These are phyloP conservation scores for Pilaira anomala DNA, from an alignment of 192 early-diverging fungal genomes.

Conservation along the genomic window DNA sequence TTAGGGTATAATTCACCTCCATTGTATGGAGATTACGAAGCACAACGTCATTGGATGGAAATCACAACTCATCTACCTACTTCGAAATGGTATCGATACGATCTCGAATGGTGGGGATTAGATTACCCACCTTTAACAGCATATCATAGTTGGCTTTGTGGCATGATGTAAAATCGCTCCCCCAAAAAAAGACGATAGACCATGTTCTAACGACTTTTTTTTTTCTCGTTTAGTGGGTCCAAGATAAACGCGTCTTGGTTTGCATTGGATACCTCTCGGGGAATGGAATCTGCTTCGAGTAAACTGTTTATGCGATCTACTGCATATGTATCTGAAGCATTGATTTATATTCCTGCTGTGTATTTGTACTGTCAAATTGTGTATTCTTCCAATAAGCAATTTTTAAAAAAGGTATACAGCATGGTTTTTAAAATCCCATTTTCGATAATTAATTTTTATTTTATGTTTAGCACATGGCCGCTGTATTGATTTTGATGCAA, in stretches of 20 bases:
- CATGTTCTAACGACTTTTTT: neutral
- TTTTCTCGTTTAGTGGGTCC: slow-evolving; percentile 53
- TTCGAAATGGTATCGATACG: slow-evolving; percentile 85
- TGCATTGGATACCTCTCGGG: slow-evolving; percentile 80
- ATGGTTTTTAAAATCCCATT: too few relatives aligned
- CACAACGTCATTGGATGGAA: slow-evolving; percentile 99
- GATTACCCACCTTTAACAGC: slow-evolving; percentile 98
- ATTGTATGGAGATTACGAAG: slow-evolving; percentile 93
- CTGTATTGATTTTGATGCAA: slow-evolving; percentile 68
- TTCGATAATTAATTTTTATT: neutral
- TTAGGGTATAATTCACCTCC: slow-evolving; percentile 67
- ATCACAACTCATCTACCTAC: slow-evolving; percentile 78
- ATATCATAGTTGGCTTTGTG: slow-evolving; percentile 87
- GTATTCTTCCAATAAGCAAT: slow-evolving; percentile 25
- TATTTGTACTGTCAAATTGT: slow-evolving; percentile 57
- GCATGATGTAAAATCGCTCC: slow-evolving; percentile 71
- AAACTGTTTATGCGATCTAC: slow-evolving; percentile 92
- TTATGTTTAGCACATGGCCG: slow-evolving; percentile 25
- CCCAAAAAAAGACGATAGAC: neutral
- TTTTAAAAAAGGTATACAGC: slow-evolving; percentile 25
- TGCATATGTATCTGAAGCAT: slow-evolving; percentile 68
- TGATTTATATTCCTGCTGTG: slow-evolving; percentile 77
- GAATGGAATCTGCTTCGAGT: slow-evolving; percentile 66
- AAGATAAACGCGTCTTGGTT: slow-evolving; percentile 81
- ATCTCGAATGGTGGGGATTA: slow-evolving; percentile 89